phyloP scores from a whole-genome alignment of 2,329 filamentous ascomycete genomes.

The Pochonia chlamydosporia region DNA sequence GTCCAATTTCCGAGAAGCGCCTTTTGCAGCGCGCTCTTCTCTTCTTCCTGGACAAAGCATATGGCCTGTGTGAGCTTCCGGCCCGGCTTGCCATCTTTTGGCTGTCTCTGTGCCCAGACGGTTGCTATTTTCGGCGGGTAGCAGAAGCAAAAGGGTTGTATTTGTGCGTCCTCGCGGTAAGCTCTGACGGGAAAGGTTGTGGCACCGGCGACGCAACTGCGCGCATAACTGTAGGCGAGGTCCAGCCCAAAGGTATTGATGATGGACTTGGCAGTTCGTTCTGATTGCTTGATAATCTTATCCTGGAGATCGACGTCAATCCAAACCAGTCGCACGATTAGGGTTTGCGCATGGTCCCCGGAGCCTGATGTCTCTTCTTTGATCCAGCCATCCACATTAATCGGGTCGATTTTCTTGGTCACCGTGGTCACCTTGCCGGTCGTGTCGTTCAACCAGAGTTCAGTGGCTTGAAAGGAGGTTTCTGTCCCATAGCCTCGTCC shows the following conservation, averaged over 20 bases:
- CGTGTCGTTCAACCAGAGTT: conserved; percentile 20
- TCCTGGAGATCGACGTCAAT: conserved; percentile 16
- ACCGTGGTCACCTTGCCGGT: conserved; percentile 13
- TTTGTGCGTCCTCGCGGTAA: conserved; percentile 1
- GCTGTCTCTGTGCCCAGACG: conserved; percentile 27
- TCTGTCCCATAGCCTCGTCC: conserved; percentile 12
- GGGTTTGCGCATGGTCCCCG: conserved; percentile 11
- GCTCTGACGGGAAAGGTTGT: conserved; percentile 17
- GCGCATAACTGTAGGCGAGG: conserved; percentile 26
- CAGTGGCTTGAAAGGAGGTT: conserved; percentile 19
- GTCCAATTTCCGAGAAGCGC: conserved; percentile 23
- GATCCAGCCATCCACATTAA: conserved; percentile 17
- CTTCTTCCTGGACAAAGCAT: conserved; percentile 21
- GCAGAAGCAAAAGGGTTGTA: conserved; percentile 24
- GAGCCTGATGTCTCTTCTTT: conserved; percentile 12
- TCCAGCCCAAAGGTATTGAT: conserved; percentile 22
- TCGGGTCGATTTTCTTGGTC: conserved; percentile 7
- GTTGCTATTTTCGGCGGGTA: conserved; percentile 33
- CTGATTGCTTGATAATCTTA: conserved; percentile 19
- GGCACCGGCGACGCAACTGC: conserved; percentile 27
- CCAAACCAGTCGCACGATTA: conserved; percentile 26
- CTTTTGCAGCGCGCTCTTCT: conserved; percentile 18
- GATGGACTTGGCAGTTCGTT: conserved; percentile 13
- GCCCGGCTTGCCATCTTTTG: conserved; percentile 4
- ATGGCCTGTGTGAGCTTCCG: conserved; percentile 22